phyloP scores from a whole-genome alignment of 441 rosid genomes.

The Iberis amara region DNA sequence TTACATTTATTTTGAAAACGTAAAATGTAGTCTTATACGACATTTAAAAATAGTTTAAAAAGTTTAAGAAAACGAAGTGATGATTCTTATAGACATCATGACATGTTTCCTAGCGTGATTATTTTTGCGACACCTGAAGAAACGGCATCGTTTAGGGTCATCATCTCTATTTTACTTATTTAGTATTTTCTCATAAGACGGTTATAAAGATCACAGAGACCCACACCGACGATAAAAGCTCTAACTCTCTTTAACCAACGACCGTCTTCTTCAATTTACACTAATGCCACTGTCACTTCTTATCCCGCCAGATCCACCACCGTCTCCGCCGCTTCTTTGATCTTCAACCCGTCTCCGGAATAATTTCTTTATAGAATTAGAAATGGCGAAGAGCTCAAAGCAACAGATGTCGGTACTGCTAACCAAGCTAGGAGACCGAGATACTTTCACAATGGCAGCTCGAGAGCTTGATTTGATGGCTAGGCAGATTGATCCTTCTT shows the following conservation, averaged over 20 bases:
- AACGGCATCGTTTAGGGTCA: constrained; percentile 29
- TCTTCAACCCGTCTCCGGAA: constrained; percentile 11
- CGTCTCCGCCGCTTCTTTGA: constrained; percentile 29
- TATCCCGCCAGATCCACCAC: constrained; percentile 33
- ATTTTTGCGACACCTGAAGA: constrained; percentile 19
- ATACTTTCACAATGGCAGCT: constrained; percentile 66
- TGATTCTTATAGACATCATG: background rate
- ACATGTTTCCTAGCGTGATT: constrained; percentile 31
- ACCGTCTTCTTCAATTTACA: constrained; percentile 14
- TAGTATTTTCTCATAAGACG: background rate
- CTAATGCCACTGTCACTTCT: constrained; percentile 31
- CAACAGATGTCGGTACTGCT: constrained; percentile 47
- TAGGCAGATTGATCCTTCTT: constrained; percentile 43
- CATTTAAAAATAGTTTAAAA: too few species aligned
- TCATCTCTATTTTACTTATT: constrained; percentile 17
- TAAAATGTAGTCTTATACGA: too few species aligned
- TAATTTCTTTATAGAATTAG: too few species aligned
- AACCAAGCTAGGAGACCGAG: constrained; percentile 77
- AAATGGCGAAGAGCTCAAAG: constrained; percentile 27
- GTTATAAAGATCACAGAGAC: constrained; percentile 17
- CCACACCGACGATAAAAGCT: too few species aligned
- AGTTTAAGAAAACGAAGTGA: constrained; percentile 11
- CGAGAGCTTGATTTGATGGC: constrained; percentile 69
- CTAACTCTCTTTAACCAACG: background rate
- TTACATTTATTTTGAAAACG: too few species aligned